Evolutionary conservation across 106 monocot genomes (phyloP).

Genomic region (Apostasia shenzhenica): DNA sequence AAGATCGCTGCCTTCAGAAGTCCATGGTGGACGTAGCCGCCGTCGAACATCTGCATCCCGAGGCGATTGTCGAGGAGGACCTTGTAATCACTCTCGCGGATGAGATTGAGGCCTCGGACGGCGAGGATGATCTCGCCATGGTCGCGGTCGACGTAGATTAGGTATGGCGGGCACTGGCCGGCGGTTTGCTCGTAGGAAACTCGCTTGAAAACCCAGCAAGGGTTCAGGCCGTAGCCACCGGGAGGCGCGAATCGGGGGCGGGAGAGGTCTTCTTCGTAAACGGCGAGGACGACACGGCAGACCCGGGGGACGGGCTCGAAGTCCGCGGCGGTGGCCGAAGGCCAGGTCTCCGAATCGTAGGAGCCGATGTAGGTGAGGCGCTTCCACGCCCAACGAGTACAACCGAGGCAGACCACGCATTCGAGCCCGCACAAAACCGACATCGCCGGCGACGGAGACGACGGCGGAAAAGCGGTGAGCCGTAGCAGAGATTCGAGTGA

Average conservation of each 20-base stretch:
- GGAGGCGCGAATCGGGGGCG: conserved; percentile 26
- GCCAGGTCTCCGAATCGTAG: conserved; percentile 67
- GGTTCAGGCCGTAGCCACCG: conserved; percentile 28
- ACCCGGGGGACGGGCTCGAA: conserved; percentile 46
- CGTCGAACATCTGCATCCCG: conserved; percentile 44
- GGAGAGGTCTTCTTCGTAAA: conserved; percentile 51
- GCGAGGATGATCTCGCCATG: conserved; percentile 53
- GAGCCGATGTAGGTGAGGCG: conserved; percentile 59
- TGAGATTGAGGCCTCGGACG: conserved; percentile 52
- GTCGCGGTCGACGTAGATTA: conserved; percentile 35
- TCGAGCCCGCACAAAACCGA: conserved; percentile 44
- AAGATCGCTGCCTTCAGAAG: conserved; percentile 39
- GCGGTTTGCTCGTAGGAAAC: conserved; percentile 28
- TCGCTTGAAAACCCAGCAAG: conserved; percentile 19
- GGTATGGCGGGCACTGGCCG: conserved; percentile 40
- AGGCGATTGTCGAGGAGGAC: conserved; percentile 54
- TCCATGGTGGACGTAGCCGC: conserved; percentile 61
- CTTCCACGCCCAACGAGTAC: conserved; percentile 68
- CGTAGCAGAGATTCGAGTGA: too few relatives aligned
- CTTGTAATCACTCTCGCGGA: conserved; percentile 44
- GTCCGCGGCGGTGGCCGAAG: conserved; percentile 28
- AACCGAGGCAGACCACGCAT: conserved; percentile 70
- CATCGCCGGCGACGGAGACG: conserved; percentile 18
- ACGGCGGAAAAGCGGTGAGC: too few relatives aligned
- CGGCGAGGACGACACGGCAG: conserved; percentile 58